These are phyloP conservation scores for Glonium stellatum DNA, from an alignment of 495 filamentous ascomycete genomes.

Conservation along the genomic window DNA sequence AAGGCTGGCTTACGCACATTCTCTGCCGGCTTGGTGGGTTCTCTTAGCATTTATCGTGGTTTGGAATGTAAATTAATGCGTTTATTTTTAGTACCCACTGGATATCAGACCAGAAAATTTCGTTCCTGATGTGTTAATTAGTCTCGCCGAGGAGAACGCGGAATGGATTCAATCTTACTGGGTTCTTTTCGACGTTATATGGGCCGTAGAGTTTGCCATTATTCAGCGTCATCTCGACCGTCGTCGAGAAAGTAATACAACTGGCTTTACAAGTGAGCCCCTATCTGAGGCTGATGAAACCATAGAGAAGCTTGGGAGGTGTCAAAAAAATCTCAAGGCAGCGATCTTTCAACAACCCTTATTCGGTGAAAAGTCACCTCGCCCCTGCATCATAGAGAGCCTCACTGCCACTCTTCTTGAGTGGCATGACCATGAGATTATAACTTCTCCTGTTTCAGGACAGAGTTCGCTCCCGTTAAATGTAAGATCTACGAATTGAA, in stretches of 20 bases:
- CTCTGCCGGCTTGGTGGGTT: constrained; percentile 20
- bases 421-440: neutral
- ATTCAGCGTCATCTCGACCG: constrained; percentile 24
- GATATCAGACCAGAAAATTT: constrained; percentile 22
- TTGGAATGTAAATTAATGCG: constrained; percentile 1
- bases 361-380: constrained; percentile 15
- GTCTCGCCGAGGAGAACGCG: constrained; percentile 17
- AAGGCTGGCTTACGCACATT: constrained; percentile 20
- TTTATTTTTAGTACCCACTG: constrained; percentile 15
- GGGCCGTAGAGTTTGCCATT: constrained; percentile 24
- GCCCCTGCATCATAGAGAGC: constrained; percentile 15
- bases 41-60: neutral
- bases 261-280: constrained; percentile 3
- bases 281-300: constrained; percentile 18
- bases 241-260: constrained; percentile 11
- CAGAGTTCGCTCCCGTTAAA: neutral
- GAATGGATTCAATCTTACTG: constrained; percentile 26
- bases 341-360: constrained; percentile 16
- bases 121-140: constrained; percentile 10
- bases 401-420: constrained; percentile 20
- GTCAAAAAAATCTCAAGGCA: constrained; percentile 14
- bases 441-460: neutral
- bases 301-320: constrained; percentile 16
- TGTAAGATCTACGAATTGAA: neutral
- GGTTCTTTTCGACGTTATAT: constrained; percentile 23